Evolutionary conservation across 2,329 filamentous ascomycete genomes (phyloP).

Genomic region (Dryadomyces quercus-mongolicae): DNA sequence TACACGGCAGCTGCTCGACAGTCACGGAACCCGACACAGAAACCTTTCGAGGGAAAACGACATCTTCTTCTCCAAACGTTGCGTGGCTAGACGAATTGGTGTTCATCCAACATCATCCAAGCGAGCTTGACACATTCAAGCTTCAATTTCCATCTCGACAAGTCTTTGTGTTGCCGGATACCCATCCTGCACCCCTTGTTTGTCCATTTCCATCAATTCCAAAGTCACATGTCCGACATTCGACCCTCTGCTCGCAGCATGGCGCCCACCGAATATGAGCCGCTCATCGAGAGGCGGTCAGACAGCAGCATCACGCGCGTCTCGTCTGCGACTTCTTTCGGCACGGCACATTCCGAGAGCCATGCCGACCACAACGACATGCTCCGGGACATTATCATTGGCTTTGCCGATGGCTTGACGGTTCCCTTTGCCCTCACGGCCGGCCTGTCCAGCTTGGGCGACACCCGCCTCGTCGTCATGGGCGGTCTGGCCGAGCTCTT

Average conservation of each 20-base stretch:
- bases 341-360: constrained; percentile 9
- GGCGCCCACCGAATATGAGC: constrained; percentile 9
- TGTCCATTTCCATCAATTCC: too few relatives aligned
- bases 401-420: constrained; percentile 66
- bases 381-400: constrained; percentile 57
- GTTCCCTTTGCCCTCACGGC: constrained; percentile 72
- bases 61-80: neutral
- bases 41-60: neutral
- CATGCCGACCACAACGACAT: constrained; percentile 28
- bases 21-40: neutral
- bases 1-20: neutral
- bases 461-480: constrained; percentile 55
- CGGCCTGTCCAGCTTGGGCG: constrained; percentile 54
- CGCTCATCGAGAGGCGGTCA: constrained; percentile 11
- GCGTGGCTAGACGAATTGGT: too few relatives aligned
- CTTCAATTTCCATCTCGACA: neutral
- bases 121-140: neutral
- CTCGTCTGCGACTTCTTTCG: constrained; percentile 5
- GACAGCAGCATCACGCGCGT: constrained; percentile 11
- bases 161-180: too few relatives aligned
- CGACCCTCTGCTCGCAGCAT: neutral
- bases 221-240: neutral
- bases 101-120: neutral
- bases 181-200: too few relatives aligned
- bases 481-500: constrained; percentile 66